Evolutionary conservation across 139 green algal species (phyloP).

Genomic region (Desmodesmus armatus): DNA sequence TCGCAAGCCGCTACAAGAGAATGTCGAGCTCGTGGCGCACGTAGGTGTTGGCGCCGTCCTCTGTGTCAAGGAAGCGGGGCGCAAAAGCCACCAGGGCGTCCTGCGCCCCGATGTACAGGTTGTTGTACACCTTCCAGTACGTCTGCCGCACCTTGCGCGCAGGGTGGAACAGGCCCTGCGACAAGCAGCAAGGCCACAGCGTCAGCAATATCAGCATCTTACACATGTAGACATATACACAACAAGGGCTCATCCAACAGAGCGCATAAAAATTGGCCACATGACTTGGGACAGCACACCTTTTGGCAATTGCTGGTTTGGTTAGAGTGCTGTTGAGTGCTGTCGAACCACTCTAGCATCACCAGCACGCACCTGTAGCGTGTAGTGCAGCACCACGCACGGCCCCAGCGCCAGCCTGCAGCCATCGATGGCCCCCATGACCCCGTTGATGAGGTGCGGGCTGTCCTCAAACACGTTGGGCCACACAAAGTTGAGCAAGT

Average conservation of each 20-base stretch:
- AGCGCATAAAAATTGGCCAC: no score
- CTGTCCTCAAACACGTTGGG: conserved; percentile 98
- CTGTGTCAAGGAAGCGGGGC: conserved; percentile 81
- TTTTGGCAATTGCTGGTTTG: no score
- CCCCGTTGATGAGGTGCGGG: conserved; percentile 95
- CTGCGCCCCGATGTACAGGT: conserved; percentile 95
- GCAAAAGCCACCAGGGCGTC: conserved; percentile 89
- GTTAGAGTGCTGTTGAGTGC: no score
- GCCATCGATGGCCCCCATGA: conserved; percentile 93
- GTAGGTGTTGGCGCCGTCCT: conserved; percentile 86
- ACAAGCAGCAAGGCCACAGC: not conserved
- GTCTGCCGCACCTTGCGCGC: conserved; percentile 92
- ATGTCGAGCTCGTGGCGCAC: conserved; percentile 93
- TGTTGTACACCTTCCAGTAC: conserved; percentile 99
- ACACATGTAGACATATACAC: not conserved
- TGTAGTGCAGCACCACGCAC: conserved; percentile 89
- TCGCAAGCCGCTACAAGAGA: no score
- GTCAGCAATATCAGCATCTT: not conserved
- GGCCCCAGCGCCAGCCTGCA: conserved; percentile 91
- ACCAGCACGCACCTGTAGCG: conserved; percentile 66
- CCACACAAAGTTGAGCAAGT: conserved; percentile 99
- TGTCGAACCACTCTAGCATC: not conserved
- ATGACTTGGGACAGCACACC: no score
- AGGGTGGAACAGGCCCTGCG: conserved; percentile 94
- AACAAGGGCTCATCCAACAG: no score